Percentiles rank a stretch among this genome's conserved stretches.
These are phyloP conservation scores for Phylloporus sp. DNA, from an alignment of 768 basidiomycete genomes.

Conservation along the genomic window DNA sequence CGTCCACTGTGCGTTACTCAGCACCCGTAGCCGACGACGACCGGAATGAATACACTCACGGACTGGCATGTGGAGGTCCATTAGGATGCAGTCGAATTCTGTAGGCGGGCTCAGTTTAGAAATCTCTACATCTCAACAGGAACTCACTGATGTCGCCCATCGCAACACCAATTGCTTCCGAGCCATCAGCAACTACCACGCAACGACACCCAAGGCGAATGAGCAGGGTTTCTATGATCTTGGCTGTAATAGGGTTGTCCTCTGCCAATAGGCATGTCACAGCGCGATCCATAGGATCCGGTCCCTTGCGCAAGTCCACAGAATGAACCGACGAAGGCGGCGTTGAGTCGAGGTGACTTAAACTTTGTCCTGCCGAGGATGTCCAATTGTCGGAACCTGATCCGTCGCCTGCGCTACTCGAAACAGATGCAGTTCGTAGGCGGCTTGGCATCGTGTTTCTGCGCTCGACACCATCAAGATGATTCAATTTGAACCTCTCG, in stretches of 20 bases:
- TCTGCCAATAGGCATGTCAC: slow-evolving; percentile 94
- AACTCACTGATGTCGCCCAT: slow-evolving; percentile 95
- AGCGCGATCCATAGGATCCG: slow-evolving; percentile 79
- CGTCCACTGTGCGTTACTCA: slow-evolving; percentile 59
- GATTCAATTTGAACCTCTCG: slow-evolving; percentile 82
- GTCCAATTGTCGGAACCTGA: slow-evolving; percentile 74
- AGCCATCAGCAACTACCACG: slow-evolving; percentile 93
- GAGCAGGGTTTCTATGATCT: slow-evolving; percentile 93
- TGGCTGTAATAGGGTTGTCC: slow-evolving; percentile 96
- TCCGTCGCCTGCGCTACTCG: slow-evolving; percentile 75
- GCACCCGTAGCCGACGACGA: slow-evolving; percentile 5
- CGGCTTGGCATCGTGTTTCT: slow-evolving; percentile 86
- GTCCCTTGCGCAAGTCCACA: slow-evolving; percentile 71
- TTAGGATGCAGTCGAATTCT: slow-evolving; percentile 96
- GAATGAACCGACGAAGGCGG: slow-evolving; percentile 86
- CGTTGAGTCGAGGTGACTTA: slow-evolving; percentile 55
- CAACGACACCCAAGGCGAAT: slow-evolving; percentile 93
- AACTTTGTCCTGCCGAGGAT: slow-evolving; percentile 51
- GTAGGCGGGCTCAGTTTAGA: slow-evolving; percentile 10
- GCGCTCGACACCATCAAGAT: slow-evolving; percentile 73
- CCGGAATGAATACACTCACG: slow-evolving; percentile 49
- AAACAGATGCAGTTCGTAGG: slow-evolving; percentile 80
- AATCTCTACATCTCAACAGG: not conserved
- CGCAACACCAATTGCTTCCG: slow-evolving; percentile 94
- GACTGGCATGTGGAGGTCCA: slow-evolving; percentile 95